phyloP scores from a whole-genome alignment of 805 yeast genomes.

The Sugiyamaella floridensis region DNA sequence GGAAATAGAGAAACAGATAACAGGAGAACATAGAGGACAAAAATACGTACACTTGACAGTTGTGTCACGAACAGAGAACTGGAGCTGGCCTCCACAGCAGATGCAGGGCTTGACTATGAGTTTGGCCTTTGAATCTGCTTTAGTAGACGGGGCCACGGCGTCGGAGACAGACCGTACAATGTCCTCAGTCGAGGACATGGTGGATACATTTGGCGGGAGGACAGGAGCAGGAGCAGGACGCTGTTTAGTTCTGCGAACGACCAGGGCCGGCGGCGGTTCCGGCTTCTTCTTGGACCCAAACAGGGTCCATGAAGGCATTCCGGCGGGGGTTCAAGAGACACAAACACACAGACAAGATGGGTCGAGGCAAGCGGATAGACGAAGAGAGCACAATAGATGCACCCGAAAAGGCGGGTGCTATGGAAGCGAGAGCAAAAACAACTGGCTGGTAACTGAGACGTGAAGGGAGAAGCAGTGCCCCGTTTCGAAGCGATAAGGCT shows the following conservation, averaged over 20 bases:
- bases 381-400: background rate
- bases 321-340: background rate
- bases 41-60: slow-evolving; percentile 42
- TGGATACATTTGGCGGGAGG: slow-evolving; percentile 13
- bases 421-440: background rate
- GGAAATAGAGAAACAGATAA: too few species aligned
- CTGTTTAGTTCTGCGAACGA: background rate
- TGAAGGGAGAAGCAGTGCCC: too few species aligned
- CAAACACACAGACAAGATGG: background rate
- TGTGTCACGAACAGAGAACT: slow-evolving; percentile 20
- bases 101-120: slow-evolving; percentile 19
- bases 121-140: slow-evolving; percentile 7
- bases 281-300: slow-evolving; percentile 1
- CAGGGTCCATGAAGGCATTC: slow-evolving; percentile 1
- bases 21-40: too few species aligned
- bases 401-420: background rate
- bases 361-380: too few species aligned
- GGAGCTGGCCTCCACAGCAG: slow-evolving; percentile 27
- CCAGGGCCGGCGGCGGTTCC: background rate
- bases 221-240: background rate
- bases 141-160: slow-evolving; percentile 13
- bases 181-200: slow-evolving; percentile 18
- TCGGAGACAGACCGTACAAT: slow-evolving; percentile 18
- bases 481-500: too few species aligned
- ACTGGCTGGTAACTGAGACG: too few species aligned